These are phyloP conservation scores for Kurtzmaniella natalensis DNA, from an alignment of 1,139 yeast genomes.

Conservation along the genomic window DNA sequence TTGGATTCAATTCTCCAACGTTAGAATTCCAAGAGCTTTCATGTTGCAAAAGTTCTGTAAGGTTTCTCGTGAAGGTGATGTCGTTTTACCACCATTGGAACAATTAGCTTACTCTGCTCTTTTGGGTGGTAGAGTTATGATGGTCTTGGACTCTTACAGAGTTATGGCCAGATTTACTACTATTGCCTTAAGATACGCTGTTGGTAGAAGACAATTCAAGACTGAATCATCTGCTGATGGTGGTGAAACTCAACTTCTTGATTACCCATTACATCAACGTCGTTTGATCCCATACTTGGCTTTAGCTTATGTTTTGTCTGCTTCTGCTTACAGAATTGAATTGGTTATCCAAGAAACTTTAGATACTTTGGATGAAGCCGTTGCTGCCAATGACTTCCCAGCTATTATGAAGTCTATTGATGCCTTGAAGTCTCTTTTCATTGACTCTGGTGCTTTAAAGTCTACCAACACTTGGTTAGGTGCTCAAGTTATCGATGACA, in stretches of 20 bases:
- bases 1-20: constrained; percentile 46
- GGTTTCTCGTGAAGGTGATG: constrained; percentile 38
- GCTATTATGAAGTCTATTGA: constrained; percentile 36
- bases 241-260: constrained; percentile 37
- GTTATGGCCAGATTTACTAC: constrained; percentile 39
- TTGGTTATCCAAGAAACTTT: constrained; percentile 26
- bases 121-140: constrained; percentile 42
- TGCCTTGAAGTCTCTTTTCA: constrained; percentile 39
- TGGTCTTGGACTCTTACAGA: constrained; percentile 44
- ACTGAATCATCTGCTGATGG: constrained; percentile 22
- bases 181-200: constrained; percentile 42
- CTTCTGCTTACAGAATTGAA: constrained; percentile 38
- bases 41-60: constrained; percentile 48
- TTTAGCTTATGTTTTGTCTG: constrained; percentile 36
- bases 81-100: constrained; percentile 41
- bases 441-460: constrained; percentile 47
- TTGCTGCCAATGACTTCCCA: constrained; percentile 29
- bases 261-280: constrained; percentile 46
- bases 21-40: constrained; percentile 41
- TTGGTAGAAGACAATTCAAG: constrained; percentile 44
- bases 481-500: constrained; percentile 41
- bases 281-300: constrained; percentile 45
- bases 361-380: constrained; percentile 32
- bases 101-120: constrained; percentile 46
- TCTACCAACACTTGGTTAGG: constrained; percentile 48